These are phyloP conservation scores for Ulmus americana DNA, from an alignment of 331 rosid genomes.

Conservation along the genomic window DNA sequence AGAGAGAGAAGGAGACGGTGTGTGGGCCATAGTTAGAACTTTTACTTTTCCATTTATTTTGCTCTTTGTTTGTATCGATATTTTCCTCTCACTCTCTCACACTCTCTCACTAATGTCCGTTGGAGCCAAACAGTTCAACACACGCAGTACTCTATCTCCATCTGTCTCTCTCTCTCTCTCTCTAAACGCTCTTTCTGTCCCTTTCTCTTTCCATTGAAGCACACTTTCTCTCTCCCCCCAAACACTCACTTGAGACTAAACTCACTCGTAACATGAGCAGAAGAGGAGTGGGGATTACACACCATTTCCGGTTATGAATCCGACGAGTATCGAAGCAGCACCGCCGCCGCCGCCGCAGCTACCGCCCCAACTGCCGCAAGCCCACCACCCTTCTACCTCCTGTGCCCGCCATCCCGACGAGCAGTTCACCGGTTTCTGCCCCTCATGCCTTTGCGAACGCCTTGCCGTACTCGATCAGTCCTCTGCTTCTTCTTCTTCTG, in stretches of 20 bases:
- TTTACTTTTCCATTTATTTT: not conserved
- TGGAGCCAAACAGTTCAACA: slow-evolving; percentile 37
- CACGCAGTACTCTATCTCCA: not conserved
- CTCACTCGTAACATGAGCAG: slow-evolving; percentile 53
- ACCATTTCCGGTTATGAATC: slow-evolving; percentile 70
- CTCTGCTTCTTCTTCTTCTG: slow-evolving; percentile 36
- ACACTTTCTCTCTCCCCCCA: slow-evolving; percentile 9
- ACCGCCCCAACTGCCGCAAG: slow-evolving; percentile 54
- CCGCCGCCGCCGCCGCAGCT: slow-evolving; percentile 27
- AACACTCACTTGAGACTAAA: not conserved
- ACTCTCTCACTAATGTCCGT: slow-evolving; percentile 30
- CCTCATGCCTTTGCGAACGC: slow-evolving; percentile 98
- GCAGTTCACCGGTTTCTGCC: slow-evolving; percentile 91
- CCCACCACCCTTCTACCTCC: slow-evolving; percentile 71
- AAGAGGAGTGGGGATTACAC: slow-evolving; percentile 32
- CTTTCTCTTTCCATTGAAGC: slow-evolving; percentile 6
- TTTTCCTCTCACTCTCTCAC: slow-evolving; percentile 22
- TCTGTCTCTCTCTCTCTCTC: slow-evolving; percentile 3
- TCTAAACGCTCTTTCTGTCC: not conserved
- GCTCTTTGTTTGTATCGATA: not conserved
- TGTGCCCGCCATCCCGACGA: slow-evolving; percentile 83
- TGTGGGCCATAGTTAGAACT: slow-evolving; percentile 12
- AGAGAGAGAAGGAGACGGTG: slow-evolving; percentile 23
- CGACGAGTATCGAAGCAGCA: slow-evolving; percentile 44
- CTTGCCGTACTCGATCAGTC: slow-evolving; percentile 86